phyloP scores from a whole-genome alignment of 768 basidiomycete species.

The Ramaria sp. region DNA sequence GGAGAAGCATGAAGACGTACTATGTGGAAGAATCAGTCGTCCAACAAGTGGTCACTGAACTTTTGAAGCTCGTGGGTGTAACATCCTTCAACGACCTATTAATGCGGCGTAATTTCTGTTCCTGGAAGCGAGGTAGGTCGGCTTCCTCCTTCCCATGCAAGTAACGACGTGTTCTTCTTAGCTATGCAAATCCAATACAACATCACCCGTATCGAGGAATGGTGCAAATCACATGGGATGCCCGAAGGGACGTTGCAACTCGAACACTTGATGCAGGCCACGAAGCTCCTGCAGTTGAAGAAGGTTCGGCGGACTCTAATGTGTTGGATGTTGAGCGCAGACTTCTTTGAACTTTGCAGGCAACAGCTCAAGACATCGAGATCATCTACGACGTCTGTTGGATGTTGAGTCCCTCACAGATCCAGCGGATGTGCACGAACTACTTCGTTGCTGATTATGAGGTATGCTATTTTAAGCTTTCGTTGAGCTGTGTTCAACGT shows the following conservation, averaged over 20 bases:
- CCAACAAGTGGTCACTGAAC: slow-evolving; percentile 89
- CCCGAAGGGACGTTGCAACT: slow-evolving; percentile 95
- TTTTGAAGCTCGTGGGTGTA: slow-evolving; percentile 91
- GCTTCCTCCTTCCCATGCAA: neutral
- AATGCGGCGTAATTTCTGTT: slow-evolving; percentile 98
- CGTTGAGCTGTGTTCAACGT: slow-evolving; percentile 1
- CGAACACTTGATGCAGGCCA: slow-evolving; percentile 99
- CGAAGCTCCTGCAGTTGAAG: slow-evolving; percentile 94
- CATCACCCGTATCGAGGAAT: slow-evolving; percentile 93
- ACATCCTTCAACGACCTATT: slow-evolving; percentile 96
- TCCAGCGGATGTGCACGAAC: slow-evolving; percentile 98
- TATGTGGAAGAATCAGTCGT: slow-evolving; percentile 97
- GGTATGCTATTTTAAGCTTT: slow-evolving; percentile 31
- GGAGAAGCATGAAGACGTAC: slow-evolving; percentile 96
- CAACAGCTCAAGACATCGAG: slow-evolving; percentile 90
- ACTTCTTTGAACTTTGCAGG: slow-evolving; percentile 30
- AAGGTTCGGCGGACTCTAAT: slow-evolving; percentile 44
- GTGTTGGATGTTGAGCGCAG: neutral
- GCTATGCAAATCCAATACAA: slow-evolving; percentile 99
- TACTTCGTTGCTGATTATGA: slow-evolving; percentile 99
- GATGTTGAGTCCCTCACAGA: slow-evolving; percentile 99
- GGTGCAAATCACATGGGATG: slow-evolving; percentile 99
- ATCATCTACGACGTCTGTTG: slow-evolving; percentile 99
- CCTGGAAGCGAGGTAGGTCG: slow-evolving; percentile 91
- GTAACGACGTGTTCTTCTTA: slow-evolving; percentile 21